Evolutionary conservation across 306 rosid species (phyloP).

Genomic region (Herpetospermum pedunculosum): DNA sequence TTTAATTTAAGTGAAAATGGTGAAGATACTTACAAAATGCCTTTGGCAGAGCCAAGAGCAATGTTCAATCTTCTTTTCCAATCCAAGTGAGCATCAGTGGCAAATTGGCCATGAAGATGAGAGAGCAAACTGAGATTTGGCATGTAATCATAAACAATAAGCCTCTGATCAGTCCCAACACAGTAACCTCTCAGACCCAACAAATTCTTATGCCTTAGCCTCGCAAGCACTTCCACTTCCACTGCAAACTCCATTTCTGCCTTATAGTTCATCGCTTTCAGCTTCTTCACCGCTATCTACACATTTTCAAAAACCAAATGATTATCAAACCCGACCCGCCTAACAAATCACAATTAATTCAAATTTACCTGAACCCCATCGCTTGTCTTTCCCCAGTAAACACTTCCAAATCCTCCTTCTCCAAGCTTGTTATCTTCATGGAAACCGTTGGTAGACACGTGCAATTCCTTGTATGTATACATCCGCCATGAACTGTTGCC

Average conservation of each 20-base stretch:
- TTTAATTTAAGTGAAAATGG: too few relatives aligned
- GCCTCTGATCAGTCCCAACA: constrained; percentile 64
- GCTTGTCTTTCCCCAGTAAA: constrained; percentile 67
- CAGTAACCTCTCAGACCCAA: constrained; percentile 75
- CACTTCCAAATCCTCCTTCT: constrained; percentile 90
- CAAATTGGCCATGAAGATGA: constrained; percentile 78
- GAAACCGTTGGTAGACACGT: constrained; percentile 71
- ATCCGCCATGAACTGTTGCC: constrained; percentile 60
- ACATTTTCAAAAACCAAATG: too few relatives aligned
- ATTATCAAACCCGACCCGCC: too few relatives aligned
- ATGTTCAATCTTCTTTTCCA: constrained; percentile 68
- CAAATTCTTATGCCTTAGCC: constrained; percentile 82
- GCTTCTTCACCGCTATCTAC: constrained; percentile 87
- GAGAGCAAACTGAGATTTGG: constrained; percentile 83
- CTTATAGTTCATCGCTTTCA: constrained; percentile 77
- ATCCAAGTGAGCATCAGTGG: constrained; percentile 42
- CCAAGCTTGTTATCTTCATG: constrained; percentile 67
- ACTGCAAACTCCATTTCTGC: constrained; percentile 96
- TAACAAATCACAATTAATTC: too few relatives aligned
- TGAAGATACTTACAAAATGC: constrained; percentile 76
- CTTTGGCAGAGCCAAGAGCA: constrained; percentile 84
- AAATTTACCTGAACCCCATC: constrained; percentile 81
- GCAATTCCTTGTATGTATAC: constrained; percentile 74
- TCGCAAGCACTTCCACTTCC: constrained; percentile 87
- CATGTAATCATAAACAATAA: constrained; percentile 89